phyloP scores from a whole-genome alignment of 371 early-diverging fungal species.

The Mucor saturninus region DNA sequence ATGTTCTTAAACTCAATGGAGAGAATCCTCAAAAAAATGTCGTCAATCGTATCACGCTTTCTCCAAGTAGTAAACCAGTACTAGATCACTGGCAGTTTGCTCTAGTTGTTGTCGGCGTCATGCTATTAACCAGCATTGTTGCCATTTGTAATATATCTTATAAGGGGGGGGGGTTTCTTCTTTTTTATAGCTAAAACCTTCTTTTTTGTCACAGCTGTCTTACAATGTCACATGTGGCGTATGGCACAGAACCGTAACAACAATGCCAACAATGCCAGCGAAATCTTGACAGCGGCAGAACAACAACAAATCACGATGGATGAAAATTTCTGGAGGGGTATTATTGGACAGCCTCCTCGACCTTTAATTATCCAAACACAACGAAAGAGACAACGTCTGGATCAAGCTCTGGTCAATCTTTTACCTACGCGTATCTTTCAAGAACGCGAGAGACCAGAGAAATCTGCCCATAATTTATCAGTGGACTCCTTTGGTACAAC shows the following conservation, averaged over 20 bases:
- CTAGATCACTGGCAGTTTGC: slow-evolving; percentile 61
- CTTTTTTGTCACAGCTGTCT: slow-evolving; percentile 2
- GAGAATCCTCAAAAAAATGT: background rate
- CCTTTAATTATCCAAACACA: background rate
- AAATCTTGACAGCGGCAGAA: slow-evolving; percentile 13
- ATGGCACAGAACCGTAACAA: background rate
- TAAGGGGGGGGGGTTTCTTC: background rate
- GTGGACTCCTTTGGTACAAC: slow-evolving; percentile 6
- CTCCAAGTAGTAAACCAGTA: slow-evolving; percentile 26
- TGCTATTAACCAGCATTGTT: slow-evolving; percentile 45
- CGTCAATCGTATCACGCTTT: slow-evolving; percentile 32
- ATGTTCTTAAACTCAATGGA: slow-evolving; percentile 10
- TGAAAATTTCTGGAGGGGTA: slow-evolving; percentile 20
- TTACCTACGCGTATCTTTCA: slow-evolving; percentile 26
- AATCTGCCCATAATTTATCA: background rate
- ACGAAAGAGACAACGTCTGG: slow-evolving; percentile 9
- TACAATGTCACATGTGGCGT: slow-evolving; percentile 33
- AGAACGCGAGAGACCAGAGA: background rate
- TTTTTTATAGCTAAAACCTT: background rate
- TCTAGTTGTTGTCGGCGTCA: slow-evolving; percentile 46
- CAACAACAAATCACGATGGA: slow-evolving; percentile 14
- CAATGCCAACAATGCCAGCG: slow-evolving; percentile 4
- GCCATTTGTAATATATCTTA: slow-evolving; percentile 33
- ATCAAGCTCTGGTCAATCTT: slow-evolving; percentile 14
- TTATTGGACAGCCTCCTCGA: slow-evolving; percentile 12